These are phyloP conservation scores for Pythium apleroticum DNA, from an alignment of 352 stramenopile genomes.

Conservation along the genomic window DNA sequence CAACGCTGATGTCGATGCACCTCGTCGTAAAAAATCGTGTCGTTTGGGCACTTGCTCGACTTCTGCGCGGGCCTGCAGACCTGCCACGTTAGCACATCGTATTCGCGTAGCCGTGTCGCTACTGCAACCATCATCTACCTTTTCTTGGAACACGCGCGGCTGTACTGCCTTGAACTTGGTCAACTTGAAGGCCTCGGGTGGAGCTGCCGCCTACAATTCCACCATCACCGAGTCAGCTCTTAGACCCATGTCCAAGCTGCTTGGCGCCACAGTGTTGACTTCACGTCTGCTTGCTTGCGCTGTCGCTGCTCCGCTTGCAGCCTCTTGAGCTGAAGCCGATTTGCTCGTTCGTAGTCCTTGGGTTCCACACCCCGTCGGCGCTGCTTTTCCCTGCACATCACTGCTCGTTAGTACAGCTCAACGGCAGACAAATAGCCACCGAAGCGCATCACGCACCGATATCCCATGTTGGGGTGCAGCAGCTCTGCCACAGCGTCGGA, in stretches of 20 bases:
- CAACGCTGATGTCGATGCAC: conserved; percentile 12
- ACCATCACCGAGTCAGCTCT: background rate
- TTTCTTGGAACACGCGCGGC: conserved; percentile 45
- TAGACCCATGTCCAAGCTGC: too few species aligned
- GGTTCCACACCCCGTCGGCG: conserved; percentile 49
- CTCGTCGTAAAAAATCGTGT: conserved; percentile 25
- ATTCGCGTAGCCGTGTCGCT: too few species aligned
- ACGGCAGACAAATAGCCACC: background rate
- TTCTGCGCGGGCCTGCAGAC: background rate
- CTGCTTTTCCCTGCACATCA: conserved; percentile 48
- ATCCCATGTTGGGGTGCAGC: conserved; percentile 60
- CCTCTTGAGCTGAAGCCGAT: conserved; percentile 61
- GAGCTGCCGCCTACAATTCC: conserved; percentile 30
- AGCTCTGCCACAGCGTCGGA: conserved; percentile 67
- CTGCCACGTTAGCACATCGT: background rate
- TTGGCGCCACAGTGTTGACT: too few species aligned
- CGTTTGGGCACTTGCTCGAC: conserved; percentile 15
- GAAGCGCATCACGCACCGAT: conserved; percentile 35
- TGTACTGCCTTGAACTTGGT: conserved; percentile 60
- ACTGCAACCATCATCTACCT: conserved; percentile 27
- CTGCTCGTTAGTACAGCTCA: background rate
- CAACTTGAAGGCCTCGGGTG: conserved; percentile 61
- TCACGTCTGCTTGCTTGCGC: conserved; percentile 32
- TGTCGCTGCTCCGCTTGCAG: conserved; percentile 61
- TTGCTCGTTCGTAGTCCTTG: conserved; percentile 64